Evolutionary conservation across 2,329 filamentous ascomycete species (phyloP).

Genomic region (Arthrobotrys megalospora): DNA sequence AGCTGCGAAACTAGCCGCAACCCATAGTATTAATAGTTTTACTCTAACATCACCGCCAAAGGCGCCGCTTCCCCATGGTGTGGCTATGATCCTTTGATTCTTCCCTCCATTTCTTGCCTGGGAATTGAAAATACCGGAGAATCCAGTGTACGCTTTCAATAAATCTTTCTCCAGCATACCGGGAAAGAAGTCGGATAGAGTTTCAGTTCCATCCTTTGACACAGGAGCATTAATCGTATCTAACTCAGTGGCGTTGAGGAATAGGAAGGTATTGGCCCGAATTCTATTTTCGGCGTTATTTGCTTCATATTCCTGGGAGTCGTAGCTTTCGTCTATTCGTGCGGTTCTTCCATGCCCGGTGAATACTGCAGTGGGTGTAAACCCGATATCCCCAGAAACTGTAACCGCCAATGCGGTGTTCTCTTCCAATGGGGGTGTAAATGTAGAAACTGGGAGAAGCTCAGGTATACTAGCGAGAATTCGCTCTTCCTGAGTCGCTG

Average conservation of each 20-base stretch:
- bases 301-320: conserved; percentile 22
- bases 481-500: conserved; percentile 54
- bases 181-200: conserved; percentile 46
- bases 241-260: conserved; percentile 47
- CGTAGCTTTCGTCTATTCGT: conserved; percentile 24
- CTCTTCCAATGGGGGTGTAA: conserved; percentile 48
- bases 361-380: conserved; percentile 38
- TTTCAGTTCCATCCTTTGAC: neutral
- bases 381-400: neutral
- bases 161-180: conserved; percentile 48
- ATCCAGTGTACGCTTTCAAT: conserved; percentile 55
- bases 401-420: conserved; percentile 46
- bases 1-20: conserved; percentile 52
- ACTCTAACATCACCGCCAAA: conserved; percentile 55
- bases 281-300: conserved; percentile 14
- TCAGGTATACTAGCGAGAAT: conserved; percentile 40
- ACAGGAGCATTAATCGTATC: conserved; percentile 30
- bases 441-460: conserved; percentile 54
- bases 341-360: conserved; percentile 54
- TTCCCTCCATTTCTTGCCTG: conserved; percentile 7
- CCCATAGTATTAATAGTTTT: conserved; percentile 50
- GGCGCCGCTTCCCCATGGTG: conserved; percentile 55
- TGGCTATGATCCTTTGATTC: conserved; percentile 43
- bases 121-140: conserved; percentile 32
- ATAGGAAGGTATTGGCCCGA: conserved; percentile 39